A percentile compares a stretch with the other conserved stretches of the same genome.
Evolutionary conservation across 108 stramenopile genomes (phyloP).

Genomic region (Stephanodiscus triporus): DNA sequence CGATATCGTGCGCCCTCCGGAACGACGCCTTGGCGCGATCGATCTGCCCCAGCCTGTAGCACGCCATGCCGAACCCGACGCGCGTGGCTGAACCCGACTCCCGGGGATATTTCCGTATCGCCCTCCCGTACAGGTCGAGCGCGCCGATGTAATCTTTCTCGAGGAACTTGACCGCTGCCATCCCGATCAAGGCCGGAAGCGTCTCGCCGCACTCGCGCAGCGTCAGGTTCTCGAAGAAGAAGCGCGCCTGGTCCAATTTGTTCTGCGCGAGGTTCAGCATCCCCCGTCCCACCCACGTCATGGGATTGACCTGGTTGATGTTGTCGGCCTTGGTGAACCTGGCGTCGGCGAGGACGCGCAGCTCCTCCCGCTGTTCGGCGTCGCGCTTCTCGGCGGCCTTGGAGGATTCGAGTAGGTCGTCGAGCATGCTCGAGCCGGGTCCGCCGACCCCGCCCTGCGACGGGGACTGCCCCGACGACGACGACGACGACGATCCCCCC

Average conservation of each 20-base stretch:
- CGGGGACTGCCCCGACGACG: background rate
- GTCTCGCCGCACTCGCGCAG: conserved; percentile 72
- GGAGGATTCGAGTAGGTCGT: conserved; percentile 3
- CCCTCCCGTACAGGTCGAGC: conserved; percentile 67
- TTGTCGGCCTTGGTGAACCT: conserved; percentile 70
- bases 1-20: conserved; percentile 72
- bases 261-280: conserved; percentile 66
- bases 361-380: conserved; percentile 55
- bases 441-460: conserved; percentile 10
- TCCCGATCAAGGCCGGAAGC: conserved; percentile 82
- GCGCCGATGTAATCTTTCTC: conserved; percentile 70
- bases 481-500: background rate
- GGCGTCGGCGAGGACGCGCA: conserved; percentile 69
- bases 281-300: conserved; percentile 88
- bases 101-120: conserved; percentile 54
- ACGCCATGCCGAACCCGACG: conserved; percentile 84
- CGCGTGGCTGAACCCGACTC: conserved; percentile 58
- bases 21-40: conserved; percentile 89
- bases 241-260: conserved; percentile 72
- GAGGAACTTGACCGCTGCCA: conserved; percentile 74
- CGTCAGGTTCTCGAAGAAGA: conserved; percentile 81
- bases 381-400: conserved; percentile 16
- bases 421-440: conserved; percentile 8
- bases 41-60: conserved; percentile 83
- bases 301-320: conserved; percentile 80